Conservation (phyloP, 257 asterid species). For the Jacaranda copaia region DNA sequence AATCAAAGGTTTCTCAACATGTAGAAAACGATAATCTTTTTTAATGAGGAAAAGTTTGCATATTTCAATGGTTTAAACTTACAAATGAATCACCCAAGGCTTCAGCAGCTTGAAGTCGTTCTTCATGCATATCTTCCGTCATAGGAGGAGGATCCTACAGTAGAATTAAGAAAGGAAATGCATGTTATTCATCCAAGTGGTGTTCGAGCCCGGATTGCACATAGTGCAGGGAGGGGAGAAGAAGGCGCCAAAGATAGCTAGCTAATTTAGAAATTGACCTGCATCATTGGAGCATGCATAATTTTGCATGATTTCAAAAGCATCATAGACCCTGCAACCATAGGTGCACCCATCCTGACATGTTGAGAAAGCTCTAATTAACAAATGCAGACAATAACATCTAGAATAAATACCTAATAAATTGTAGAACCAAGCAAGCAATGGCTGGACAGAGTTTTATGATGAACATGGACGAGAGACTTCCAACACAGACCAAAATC, state of each 20-base stretch:
- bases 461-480: background rate
- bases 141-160: conserved; percentile 78
- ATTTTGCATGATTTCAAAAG: conserved; percentile 60
- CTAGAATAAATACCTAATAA: conserved; percentile 28
- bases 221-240: background rate
- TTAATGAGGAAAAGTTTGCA: conserved; percentile 11
- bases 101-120: conserved; percentile 77
- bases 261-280: conserved; percentile 51
- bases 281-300: conserved; percentile 74
- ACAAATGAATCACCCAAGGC: conserved; percentile 66
- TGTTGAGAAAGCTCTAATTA: conserved; percentile 36
- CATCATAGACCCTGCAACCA: conserved; percentile 60
- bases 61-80: conserved; percentile 36
- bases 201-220: background rate
- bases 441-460: conserved; percentile 38
- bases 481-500: background rate
- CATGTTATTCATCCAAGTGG: background rate
- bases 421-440: conserved; percentile 16
- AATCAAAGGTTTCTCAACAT: background rate
- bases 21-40: background rate
- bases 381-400: conserved; percentile 30
- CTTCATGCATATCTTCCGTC: conserved; percentile 91
- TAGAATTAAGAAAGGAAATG: conserved; percentile 7
- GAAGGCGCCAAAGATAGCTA: conserved; percentile 27
- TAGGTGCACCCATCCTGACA: conserved; percentile 62